phyloP scores from a whole-genome alignment of 768 basidiomycete genomes.

The Tremella fuciformis region DNA sequence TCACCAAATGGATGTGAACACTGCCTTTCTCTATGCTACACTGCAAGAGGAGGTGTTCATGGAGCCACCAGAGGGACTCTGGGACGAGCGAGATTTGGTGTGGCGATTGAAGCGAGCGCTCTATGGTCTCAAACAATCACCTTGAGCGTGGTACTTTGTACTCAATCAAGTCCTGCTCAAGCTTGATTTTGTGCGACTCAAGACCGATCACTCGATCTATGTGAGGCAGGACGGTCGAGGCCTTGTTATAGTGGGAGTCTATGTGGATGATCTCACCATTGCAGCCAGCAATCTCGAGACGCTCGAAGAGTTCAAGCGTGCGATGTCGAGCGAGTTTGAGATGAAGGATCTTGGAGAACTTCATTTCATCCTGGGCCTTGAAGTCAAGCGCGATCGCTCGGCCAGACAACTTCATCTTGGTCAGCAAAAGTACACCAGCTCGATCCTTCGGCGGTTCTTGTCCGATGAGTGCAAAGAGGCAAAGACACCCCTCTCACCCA shows the following conservation, averaged over 20 bases:
- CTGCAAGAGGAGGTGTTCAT: slow-evolving; percentile 15
- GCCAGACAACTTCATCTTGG: slow-evolving; percentile 10
- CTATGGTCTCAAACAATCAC: slow-evolving; percentile 15
- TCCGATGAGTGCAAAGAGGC: not conserved
- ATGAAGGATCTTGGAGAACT: slow-evolving; percentile 19
- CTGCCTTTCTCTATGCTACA: slow-evolving; percentile 22
- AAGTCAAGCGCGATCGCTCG: slow-evolving; percentile 12
- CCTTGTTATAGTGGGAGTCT: slow-evolving; percentile 14
- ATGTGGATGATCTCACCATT: slow-evolving; percentile 20
- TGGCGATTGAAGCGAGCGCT: slow-evolving; percentile 15
- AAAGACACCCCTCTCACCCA: slow-evolving; percentile 4
- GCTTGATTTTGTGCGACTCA: slow-evolving; percentile 7
- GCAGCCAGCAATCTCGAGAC: slow-evolving; percentile 7
- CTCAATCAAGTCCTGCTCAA: slow-evolving; percentile 3
- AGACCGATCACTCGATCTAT: slow-evolving; percentile 14
- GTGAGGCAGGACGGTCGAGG: slow-evolving; percentile 5
- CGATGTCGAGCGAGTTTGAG: slow-evolving; percentile 10
- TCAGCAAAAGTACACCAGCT: slow-evolving; percentile 12
- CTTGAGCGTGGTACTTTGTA: slow-evolving; percentile 10
- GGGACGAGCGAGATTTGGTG: slow-evolving; percentile 4
- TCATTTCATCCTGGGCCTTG: slow-evolving; percentile 14
- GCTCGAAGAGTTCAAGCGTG: slow-evolving; percentile 8
- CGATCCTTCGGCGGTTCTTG: slow-evolving; percentile 3
- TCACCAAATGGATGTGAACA: slow-evolving; percentile 22
- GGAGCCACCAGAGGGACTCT: slow-evolving; percentile 14